Conservation (phyloP, 768 basidiomycete genomes). For the Crepidotus variabilis region DNA sequence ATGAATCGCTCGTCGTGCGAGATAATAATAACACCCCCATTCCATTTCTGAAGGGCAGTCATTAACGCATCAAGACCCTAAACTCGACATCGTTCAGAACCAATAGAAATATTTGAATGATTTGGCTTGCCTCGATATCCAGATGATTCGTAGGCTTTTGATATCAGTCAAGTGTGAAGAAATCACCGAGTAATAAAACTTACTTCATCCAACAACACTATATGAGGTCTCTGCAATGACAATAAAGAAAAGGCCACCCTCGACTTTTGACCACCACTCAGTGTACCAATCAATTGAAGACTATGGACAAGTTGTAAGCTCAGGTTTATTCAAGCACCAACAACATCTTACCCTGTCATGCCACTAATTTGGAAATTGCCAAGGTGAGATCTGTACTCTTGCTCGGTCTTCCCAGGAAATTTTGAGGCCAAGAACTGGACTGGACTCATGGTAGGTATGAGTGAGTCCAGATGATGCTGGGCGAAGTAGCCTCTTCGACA, state of each 20-base stretch:
- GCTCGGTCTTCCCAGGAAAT: slow-evolving; percentile 93
- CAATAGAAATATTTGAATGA: neutral
- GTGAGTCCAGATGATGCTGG: slow-evolving; percentile 94
- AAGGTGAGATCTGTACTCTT: slow-evolving; percentile 92
- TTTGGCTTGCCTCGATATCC: slow-evolving; percentile 73
- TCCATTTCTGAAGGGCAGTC: slow-evolving; percentile 74
- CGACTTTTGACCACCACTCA: slow-evolving; percentile 95
- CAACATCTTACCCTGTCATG: slow-evolving; percentile 69
- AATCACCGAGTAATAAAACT: slow-evolving; percentile 14
- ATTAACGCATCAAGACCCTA: slow-evolving; percentile 95
- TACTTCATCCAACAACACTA: slow-evolving; percentile 92
- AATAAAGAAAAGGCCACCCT: slow-evolving; percentile 90
- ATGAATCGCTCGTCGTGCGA: slow-evolving; percentile 97
- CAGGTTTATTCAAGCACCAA: slow-evolving; percentile 1
- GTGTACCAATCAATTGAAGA: slow-evolving; percentile 84
- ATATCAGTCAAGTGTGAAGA: slow-evolving; percentile 4
- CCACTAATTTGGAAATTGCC: slow-evolving; percentile 98
- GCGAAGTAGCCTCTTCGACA: slow-evolving; percentile 77
- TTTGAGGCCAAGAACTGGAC: slow-evolving; percentile 90
- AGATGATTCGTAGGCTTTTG: slow-evolving; percentile 89
- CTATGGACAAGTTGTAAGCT: slow-evolving; percentile 27
- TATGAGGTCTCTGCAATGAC: slow-evolving; percentile 85
- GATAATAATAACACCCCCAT: slow-evolving; percentile 89
- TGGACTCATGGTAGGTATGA: slow-evolving; percentile 81
- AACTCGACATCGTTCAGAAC: neutral